A percentile compares a stretch with the other conserved stretches of the same genome.
Conservation (phyloP, 2,329 filamentous ascomycete genomes). For the Tolypocladium tundrense region DNA sequence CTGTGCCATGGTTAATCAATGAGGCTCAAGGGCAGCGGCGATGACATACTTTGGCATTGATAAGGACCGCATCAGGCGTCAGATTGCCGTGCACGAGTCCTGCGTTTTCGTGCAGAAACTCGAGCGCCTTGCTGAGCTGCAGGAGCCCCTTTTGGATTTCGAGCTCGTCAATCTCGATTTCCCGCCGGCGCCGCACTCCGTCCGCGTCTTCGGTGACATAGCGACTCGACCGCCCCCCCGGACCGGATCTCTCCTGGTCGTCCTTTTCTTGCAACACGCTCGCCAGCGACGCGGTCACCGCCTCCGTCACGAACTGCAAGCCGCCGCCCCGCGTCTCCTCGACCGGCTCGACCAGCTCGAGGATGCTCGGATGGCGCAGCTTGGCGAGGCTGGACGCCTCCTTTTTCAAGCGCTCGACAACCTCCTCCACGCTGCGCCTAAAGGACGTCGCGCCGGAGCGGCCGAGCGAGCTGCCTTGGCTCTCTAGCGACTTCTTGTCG, state of each 20-base stretch:
- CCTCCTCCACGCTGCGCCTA: conserved; percentile 78
- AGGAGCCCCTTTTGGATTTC: conserved; percentile 95
- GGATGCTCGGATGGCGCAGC: conserved; percentile 79
- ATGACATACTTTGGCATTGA: conserved; percentile 75
- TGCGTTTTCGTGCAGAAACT: conserved; percentile 92
- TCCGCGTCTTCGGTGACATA: conserved; percentile 74
- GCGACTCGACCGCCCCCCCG: conserved; percentile 61
- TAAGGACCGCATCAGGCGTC: conserved; percentile 83
- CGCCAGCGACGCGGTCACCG: conserved; percentile 79
- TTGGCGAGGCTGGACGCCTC: conserved; percentile 84
- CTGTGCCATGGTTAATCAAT: conserved; percentile 31
- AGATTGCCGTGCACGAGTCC: conserved; percentile 89
- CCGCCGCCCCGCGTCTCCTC: conserved; percentile 89
- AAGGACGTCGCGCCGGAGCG: conserved; percentile 48
- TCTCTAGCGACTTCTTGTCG: conserved; percentile 76
- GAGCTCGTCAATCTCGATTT: conserved; percentile 89
- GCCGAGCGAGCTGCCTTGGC: conserved; percentile 29
- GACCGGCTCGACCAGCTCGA: conserved; percentile 89
- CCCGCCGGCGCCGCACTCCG: conserved; percentile 60
- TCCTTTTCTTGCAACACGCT: conserved; percentile 80
- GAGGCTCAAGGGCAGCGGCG: not conserved
- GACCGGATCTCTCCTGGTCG: conserved; percentile 63
- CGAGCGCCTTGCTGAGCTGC: conserved; percentile 86
- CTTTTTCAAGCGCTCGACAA: conserved; percentile 81
- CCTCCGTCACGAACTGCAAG: conserved; percentile 90